Base-by-base conservation (phyloP, 345 rosid species). In the Carallia brachiata region DNA sequence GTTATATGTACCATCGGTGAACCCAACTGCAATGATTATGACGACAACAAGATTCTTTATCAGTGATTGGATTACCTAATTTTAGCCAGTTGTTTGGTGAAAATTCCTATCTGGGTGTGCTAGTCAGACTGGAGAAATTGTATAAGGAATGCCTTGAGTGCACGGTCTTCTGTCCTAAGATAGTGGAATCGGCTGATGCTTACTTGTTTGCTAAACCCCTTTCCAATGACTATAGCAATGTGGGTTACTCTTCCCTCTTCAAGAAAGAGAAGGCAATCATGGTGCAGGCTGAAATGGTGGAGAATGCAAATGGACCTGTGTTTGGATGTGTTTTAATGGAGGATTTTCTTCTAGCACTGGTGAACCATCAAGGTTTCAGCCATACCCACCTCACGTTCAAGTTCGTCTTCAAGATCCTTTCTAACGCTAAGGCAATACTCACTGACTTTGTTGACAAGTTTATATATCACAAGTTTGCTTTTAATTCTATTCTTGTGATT, bases 211-310 rank as follows among this genome's bases (percentile, higher is more conserved):
- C 90, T 12, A 91, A 93, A 2, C 93, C 96, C 12, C 86, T 90
- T 66, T 90, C 85, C 77, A 90, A 85, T 75, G 96, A 88, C 74
- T 85, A 86, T 66, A 88, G 90, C 75, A 85, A 93, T 6, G 93
- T 90, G 58, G 96, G 93, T 36, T 90, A 90, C 79, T 90, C 96
- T 61, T 82, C 86, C 17, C 96, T 90, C 58, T 84, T 88, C 70
- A 88, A 86, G 87, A 90, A 84, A 67, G 96, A 90, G 91, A 90
- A 90, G 86, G 89, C 90, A 0, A 82, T 90, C 39, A 82, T 90
- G 1, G 78, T 88, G 77, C 87, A 90, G 83, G 93, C 91, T 53
- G 93, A 86, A 30, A 78, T 86, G 2, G 93, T 86, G 12, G 82
- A 83, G 73, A 73, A 85, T 9, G 93, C 61, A 0, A 86, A 88